Evolutionary conservation across 2,329 filamentous ascomycete species (phyloP).

Genomic region (Trichoderma sp.): DNA sequence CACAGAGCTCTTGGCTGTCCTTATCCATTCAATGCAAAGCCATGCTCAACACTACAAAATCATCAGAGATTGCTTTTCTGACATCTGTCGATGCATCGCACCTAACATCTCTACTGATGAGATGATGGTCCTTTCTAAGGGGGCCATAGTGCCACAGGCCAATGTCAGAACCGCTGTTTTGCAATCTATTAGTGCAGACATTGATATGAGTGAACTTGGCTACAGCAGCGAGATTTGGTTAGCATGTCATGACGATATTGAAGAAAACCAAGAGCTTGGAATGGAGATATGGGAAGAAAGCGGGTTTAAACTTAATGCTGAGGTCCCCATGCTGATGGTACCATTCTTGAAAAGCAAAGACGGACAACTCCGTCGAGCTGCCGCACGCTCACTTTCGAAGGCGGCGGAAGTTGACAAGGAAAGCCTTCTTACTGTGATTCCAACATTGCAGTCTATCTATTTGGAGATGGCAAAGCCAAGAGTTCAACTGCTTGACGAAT

Average conservation of each 20-base stretch:
- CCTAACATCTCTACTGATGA: conserved; percentile 74
- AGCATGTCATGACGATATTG: conserved; percentile 83
- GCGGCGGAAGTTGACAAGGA: conserved; percentile 60
- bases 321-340: conserved; percentile 65
- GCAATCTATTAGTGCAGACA: conserved; percentile 84
- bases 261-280: conserved; percentile 81
- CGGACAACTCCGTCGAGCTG: conserved; percentile 75
- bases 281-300: conserved; percentile 95
- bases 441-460: conserved; percentile 68
- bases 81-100: conserved; percentile 80
- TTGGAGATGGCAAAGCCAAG: conserved; percentile 76
- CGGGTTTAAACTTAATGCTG: conserved; percentile 64
- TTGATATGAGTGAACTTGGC: conserved; percentile 83
- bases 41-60: conserved; percentile 94
- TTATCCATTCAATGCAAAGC: conserved; percentile 80
- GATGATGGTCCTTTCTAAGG: conserved; percentile 71
- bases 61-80: conserved; percentile 86
- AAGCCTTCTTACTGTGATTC: conserved; percentile 60
- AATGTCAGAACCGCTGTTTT: conserved; percentile 80
- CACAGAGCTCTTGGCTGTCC: conserved; percentile 63
- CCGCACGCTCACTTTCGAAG: conserved; percentile 77
- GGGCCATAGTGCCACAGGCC: conserved; percentile 72
- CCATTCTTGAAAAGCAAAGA: conserved; percentile 79
- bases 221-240: conserved; percentile 93
- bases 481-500: conserved; percentile 81